phyloP scores from a whole-genome alignment of 2,329 filamentous ascomycete genomes.

The Aspergillus terreus region DNA sequence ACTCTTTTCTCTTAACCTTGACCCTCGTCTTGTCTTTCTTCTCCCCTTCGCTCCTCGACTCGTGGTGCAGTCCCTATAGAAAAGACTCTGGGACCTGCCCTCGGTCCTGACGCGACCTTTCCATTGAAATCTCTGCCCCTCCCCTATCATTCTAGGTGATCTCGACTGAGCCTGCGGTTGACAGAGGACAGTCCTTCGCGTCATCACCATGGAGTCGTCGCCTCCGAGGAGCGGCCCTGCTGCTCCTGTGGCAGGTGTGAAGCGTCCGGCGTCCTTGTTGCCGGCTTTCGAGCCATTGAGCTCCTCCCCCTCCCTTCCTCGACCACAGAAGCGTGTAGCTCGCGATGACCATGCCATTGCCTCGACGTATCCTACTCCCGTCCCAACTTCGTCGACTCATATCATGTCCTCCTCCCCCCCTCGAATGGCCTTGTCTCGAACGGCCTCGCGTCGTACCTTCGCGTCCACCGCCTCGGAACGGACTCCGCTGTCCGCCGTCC shows the following conservation, averaged over 20 bases:
- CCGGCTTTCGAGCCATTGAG: conserved; percentile 49
- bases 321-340: conserved; percentile 45
- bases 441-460: conserved; percentile 59
- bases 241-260: conserved; percentile 38
- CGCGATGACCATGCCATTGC: conserved; percentile 40
- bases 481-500: conserved; percentile 75
- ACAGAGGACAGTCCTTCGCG: neutral
- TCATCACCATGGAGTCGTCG: conserved; percentile 38
- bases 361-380: conserved; percentile 81
- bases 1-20: conserved; percentile 17
- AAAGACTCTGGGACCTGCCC: conserved; percentile 8
- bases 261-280: conserved; percentile 46
- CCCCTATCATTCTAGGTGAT: neutral
- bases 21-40: conserved; percentile 9
- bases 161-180: conserved; percentile 8
- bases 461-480: conserved; percentile 64
- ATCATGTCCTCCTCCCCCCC: conserved; percentile 85
- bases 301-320: conserved; percentile 47
- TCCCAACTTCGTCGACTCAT: conserved; percentile 89
- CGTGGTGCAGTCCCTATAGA: conserved; percentile 9
- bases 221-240: conserved; percentile 32
- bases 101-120: conserved; percentile 20
- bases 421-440: conserved; percentile 45
- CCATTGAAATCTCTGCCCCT: conserved; percentile 18
- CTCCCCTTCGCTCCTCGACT: conserved; percentile 15